A percentile compares a stretch with the other conserved stretches of the same genome.
These are phyloP conservation scores for Zygoascus hellenicus DNA, from an alignment of 1,139 yeast genomes.

Conservation along the genomic window DNA sequence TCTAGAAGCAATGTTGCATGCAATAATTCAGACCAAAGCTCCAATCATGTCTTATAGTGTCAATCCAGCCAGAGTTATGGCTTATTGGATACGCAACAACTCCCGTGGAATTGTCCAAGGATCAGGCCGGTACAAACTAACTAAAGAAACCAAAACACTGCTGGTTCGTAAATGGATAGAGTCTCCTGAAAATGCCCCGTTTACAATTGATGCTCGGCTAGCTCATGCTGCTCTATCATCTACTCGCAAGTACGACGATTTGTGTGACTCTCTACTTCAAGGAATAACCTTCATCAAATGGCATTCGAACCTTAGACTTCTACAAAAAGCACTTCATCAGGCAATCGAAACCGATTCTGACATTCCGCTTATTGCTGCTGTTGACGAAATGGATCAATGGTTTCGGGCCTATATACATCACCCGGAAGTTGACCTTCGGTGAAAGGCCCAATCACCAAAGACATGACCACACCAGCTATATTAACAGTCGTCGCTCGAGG, in stretches of 20 bases:
- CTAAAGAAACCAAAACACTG: constrained; percentile 18
- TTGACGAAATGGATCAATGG: constrained; percentile 5
- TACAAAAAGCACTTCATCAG: neutral
- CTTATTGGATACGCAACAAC: constrained; percentile 30
- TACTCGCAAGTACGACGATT: constrained; percentile 47
- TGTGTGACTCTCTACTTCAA: constrained; percentile 55
- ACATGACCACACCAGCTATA: neutral
- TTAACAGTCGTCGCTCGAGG: too few species aligned
- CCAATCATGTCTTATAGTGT: constrained; percentile 19
- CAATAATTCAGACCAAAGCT: constrained; percentile 28
- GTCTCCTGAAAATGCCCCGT: constrained; percentile 5
- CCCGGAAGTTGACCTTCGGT: constrained; percentile 1
- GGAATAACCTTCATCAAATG: constrained; percentile 49
- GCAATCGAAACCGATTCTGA: neutral
- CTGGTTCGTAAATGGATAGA: constrained; percentile 18
- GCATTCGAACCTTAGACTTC: constrained; percentile 33
- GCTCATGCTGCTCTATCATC: constrained; percentile 8
- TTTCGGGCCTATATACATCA: neutral
- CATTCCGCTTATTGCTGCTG: too few species aligned
- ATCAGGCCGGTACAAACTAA: constrained; percentile 14
- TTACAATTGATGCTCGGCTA: neutral
- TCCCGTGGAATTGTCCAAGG: constrained; percentile 9
- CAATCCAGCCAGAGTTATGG: constrained; percentile 26
- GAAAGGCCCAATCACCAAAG: constrained; percentile 1
- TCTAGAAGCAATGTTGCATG: constrained; percentile 46